Base-by-base conservation (phyloP, 139 green algal species). In the Tetradesmus obliquus region DNA sequence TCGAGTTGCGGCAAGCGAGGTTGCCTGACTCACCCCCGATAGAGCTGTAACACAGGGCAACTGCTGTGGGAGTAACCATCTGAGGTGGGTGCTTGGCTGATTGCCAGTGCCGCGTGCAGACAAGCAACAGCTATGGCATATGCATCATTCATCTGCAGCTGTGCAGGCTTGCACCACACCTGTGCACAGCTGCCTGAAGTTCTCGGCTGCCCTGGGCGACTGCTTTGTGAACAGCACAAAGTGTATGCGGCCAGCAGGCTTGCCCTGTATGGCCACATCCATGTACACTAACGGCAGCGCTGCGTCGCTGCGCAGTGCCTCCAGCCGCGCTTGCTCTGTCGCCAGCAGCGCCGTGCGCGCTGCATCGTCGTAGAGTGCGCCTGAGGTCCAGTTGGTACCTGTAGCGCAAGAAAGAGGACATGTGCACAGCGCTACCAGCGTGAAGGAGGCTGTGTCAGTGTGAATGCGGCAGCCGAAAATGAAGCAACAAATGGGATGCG, bases 101-200 rank as follows among this genome's bases (percentile, higher is more conserved):
- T 13, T 76, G 66, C 66, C 57, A 66, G 57, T 66, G 57, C 60
- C 19, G 60, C 7, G 3, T 19, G 19, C 60, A 71, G 15, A 71
- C 9, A 4, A 24, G 66, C 66, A 76, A 19, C 66, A 76, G 6
- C 57, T 66, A 9, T 9, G 6, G 57, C 57, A 66, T 7, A 7
- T 66, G 17, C 66, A 24, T 45, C 32, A 45, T 45, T 45, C 57
- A 66, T 7, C 57, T 66, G 17, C 66, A 24, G 66, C 66, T 76
- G 66, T 5, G 5, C 66, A 24, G 4, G 66, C 66, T 5, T 76
- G n/a, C 66, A 6, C 17, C 32, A 1, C 69, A 92, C 89, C 90
- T 3, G 95, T 96, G 89, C 93, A 95, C 66, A 97, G 92, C 86
- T 93, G 92, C 13, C 96, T 88, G 92, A 96, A 97, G 93, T 97